Base-by-base conservation (phyloP, 129 eudicot species). In the Tagetes erecta region DNA sequence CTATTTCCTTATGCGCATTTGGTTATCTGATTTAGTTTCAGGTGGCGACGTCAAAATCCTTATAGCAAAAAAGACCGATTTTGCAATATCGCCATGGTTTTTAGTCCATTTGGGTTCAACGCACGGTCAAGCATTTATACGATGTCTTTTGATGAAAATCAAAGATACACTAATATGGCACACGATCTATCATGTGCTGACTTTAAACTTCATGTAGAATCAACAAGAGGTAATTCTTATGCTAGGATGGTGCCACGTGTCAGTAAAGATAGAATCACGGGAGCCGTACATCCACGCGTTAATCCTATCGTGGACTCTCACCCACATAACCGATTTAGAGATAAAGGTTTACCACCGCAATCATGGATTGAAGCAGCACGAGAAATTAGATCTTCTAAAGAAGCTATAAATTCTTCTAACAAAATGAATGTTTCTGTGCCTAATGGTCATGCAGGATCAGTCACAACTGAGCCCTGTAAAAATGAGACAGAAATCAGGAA, bases 11-110 rank as follows among this genome's bases (percentile, higher is more conserved):
- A 52, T 50, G 63, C 55, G 42, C 38, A 27, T 71, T 45, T 40
- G 36, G 46, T 42, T 31, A 8, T 68, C 34, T 30, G 35, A 33
- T 55, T 36, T 14, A 44, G 63, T 76, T 87, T 77, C 91, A 90
- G 96, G 84, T 77, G 76, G 79, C 84, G 73, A 70, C 72, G 71
- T 83, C 82, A 75, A 71, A 82, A 46, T 39, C 64, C 71, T 8
- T 58, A 50, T 57, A 73, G 51, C 49, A 76, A 49, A 44, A 79
- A 75, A 70, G 77, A 75, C 12, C 74, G 59, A 10, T 14, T 71
- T 66, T 70, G 70, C 45, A 80, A 55, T 6, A 58, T 45, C 51
- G 6, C 82, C 39, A 51, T 70, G 69, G 70, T 52, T 64, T 37
- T 60, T 47, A 71, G 53, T 42, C 74, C 83, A 13, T 68, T 80